Conservation (phyloP, 768 basidiomycete genomes). For the Coprinopsis cinerea region DNA sequence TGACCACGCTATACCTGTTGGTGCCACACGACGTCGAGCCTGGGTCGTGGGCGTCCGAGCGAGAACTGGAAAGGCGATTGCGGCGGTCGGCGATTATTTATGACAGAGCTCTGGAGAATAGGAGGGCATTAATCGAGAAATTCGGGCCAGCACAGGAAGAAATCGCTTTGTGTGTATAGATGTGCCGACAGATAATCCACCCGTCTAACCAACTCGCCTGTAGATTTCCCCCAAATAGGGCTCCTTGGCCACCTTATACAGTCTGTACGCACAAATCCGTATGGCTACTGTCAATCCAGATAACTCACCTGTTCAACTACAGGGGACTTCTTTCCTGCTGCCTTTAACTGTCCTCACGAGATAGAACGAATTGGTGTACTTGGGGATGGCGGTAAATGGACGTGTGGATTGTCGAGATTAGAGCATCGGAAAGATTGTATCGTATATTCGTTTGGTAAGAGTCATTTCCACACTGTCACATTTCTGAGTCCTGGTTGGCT, state of each 20-base stretch:
- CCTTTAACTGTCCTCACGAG: conserved; percentile 48
- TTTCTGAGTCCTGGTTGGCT: neutral
- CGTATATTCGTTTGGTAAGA: conserved; percentile 56
- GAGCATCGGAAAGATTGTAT: conserved; percentile 49
- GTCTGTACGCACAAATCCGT: conserved; percentile 44
- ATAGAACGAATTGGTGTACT: conserved; percentile 44
- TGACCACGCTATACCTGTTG: conserved; percentile 44
- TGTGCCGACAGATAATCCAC: neutral
- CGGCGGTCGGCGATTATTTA: conserved; percentile 42
- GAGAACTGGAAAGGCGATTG: conserved; percentile 32
- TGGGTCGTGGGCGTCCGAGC: conserved; percentile 18
- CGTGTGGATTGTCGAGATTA: conserved; percentile 56
- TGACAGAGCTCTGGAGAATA: conserved; percentile 31
- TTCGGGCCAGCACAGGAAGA: conserved; percentile 48
- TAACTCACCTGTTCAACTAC: conserved; percentile 1
- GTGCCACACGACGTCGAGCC: conserved; percentile 26
- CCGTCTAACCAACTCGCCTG: neutral
- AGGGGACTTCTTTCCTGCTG: conserved; percentile 54
- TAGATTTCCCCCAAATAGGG: conserved; percentile 47
- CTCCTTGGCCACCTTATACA: conserved; percentile 54
- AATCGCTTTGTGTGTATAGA: conserved; percentile 35
- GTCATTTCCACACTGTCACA: conserved; percentile 7
- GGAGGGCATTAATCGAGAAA: conserved; percentile 44
- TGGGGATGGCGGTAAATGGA: conserved; percentile 69
- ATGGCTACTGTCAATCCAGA: neutral